These are phyloP conservation scores for Cerrena zonata DNA, from an alignment of 1,284 basidiomycete species.

Conservation along the genomic window DNA sequence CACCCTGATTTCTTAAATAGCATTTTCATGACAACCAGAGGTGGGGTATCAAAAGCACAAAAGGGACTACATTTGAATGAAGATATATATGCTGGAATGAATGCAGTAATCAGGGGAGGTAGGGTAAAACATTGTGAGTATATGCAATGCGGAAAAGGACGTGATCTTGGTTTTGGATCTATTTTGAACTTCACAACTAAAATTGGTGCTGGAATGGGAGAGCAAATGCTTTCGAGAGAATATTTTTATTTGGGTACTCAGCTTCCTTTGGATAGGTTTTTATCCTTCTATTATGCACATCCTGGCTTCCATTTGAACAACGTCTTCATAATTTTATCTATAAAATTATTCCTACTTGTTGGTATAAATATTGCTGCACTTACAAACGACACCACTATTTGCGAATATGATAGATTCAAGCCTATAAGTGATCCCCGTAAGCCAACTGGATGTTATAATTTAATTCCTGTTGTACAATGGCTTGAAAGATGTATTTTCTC, in stretches of 20 bases:
- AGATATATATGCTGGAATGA: conserved; percentile 99
- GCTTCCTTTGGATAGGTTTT: conserved; percentile 94
- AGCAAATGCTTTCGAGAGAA: conserved; percentile 98
- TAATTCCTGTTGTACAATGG: conserved; percentile 93
- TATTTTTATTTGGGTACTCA: conserved; percentile 99
- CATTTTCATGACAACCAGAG: conserved; percentile 96
- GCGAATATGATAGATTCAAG: conserved; percentile 75
- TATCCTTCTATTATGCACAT: conserved; percentile 99
- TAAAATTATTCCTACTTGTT: conserved; percentile 88
- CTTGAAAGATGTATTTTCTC: conserved; percentile 91
- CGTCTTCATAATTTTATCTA: conserved; percentile 94
- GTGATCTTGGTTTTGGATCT: conserved; percentile 98
- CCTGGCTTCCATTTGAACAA: conserved; percentile 99
- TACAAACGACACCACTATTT: conserved; percentile 85
- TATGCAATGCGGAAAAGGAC: conserved; percentile 97
- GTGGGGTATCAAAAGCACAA: conserved; percentile 98
- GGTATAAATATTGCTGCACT: conserved; percentile 75
- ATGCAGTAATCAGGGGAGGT: conserved; percentile 94
- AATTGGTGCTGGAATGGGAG: conserved; percentile 99
- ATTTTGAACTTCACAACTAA: conserved; percentile 99
- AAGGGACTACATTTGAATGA: conserved; percentile 98
- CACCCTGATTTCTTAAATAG: conserved; percentile 99
- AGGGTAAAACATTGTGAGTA: conserved; percentile 99
- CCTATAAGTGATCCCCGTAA: conserved; percentile 78
- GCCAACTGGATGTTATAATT: conserved; percentile 87